phyloP scores from a whole-genome alignment of 208 protist species.

The Crithidia bombi region DNA sequence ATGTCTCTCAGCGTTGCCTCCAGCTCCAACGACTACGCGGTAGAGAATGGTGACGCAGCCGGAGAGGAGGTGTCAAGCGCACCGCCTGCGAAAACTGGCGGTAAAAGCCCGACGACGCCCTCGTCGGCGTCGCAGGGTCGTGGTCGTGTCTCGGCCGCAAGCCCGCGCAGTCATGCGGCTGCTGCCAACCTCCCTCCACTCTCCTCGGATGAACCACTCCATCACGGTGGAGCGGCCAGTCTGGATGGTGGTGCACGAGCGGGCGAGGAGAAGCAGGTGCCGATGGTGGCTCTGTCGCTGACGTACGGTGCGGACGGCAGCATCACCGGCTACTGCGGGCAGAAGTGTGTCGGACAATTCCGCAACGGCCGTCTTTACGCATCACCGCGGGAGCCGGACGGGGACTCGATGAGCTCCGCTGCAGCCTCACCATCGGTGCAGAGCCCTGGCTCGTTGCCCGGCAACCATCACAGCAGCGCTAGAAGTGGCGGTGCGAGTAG shows the following conservation, averaged over 20 bases:
- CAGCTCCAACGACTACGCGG: slow-evolving; percentile 19
- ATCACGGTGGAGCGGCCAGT: too few species aligned
- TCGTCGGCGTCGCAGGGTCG: background rate
- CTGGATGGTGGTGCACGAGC: background rate
- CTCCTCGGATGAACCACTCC: too few species aligned
- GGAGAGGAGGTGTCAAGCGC: background rate
- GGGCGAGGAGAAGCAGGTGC: background rate
- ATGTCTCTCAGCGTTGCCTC: slow-evolving; percentile 28
- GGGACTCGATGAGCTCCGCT: background rate
- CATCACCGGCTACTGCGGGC: slow-evolving; percentile 37
- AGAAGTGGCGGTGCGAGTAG: background rate
- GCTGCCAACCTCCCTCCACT: background rate
- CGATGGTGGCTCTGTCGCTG: slow-evolving; percentile 28
- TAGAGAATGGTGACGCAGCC: background rate
- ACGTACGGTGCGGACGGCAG: slow-evolving; percentile 38
- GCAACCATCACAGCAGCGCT: background rate
- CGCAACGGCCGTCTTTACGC: slow-evolving; percentile 24
- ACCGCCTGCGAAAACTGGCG: background rate
- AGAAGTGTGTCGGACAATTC: slow-evolving; percentile 36
- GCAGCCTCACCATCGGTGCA: background rate
- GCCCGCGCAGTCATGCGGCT: background rate
- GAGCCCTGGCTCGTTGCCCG: background rate
- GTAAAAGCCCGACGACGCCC: background rate
- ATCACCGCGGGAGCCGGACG: background rate
- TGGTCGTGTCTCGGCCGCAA: background rate